A percentile compares a stretch with the other conserved stretches of the same genome.
Conservation (phyloP, 2,329 filamentous ascomycete species). For the Hawksworthiomyces lignivorus region DNA sequence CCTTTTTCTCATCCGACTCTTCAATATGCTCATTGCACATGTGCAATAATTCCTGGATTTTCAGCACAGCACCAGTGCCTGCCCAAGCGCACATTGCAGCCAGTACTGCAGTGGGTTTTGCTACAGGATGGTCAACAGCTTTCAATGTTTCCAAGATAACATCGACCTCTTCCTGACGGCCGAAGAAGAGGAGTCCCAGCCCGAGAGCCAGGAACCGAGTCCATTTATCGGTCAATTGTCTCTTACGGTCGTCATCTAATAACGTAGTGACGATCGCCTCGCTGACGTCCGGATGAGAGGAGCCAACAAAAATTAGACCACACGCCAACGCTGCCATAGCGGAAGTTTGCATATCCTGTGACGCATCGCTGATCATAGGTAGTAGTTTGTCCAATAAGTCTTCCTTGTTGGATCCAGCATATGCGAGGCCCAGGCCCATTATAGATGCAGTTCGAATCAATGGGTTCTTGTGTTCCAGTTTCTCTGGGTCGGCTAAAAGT, state of each 20-base stretch:
- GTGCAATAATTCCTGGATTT: conserved; percentile 93
- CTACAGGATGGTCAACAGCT: conserved; percentile 93
- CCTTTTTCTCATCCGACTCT: conserved; percentile 88
- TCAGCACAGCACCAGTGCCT: conserved; percentile 91
- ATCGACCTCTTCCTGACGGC: conserved; percentile 96
- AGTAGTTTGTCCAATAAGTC: conserved; percentile 78
- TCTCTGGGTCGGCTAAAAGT: conserved; percentile 71
- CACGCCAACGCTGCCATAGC: conserved; percentile 91
- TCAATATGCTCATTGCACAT: conserved; percentile 98
- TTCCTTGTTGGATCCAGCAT: conserved; percentile 88
- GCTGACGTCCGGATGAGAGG: conserved; percentile 82
- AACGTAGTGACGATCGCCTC: conserved; percentile 88
- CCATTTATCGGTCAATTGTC: conserved; percentile 96
- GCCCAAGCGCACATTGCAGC: conserved; percentile 98
- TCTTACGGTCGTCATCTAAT: conserved; percentile 85
- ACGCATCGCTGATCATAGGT: conserved; percentile 78
- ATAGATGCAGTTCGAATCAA: conserved; percentile 76
- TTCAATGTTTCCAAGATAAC: conserved; percentile 95
- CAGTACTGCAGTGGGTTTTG: conserved; percentile 87
- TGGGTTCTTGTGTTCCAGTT: conserved; percentile 69
- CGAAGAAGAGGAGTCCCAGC: conserved; percentile 89
- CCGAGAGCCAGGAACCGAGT: conserved; percentile 93
- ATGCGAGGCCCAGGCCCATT: conserved; percentile 92
- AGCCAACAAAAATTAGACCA: conserved; percentile 87
- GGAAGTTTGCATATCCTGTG: conserved; percentile 86